These are phyloP conservation scores for Paecilomyces variotii DNA, from an alignment of 2,329 filamentous ascomycete species.

Conservation along the genomic window DNA sequence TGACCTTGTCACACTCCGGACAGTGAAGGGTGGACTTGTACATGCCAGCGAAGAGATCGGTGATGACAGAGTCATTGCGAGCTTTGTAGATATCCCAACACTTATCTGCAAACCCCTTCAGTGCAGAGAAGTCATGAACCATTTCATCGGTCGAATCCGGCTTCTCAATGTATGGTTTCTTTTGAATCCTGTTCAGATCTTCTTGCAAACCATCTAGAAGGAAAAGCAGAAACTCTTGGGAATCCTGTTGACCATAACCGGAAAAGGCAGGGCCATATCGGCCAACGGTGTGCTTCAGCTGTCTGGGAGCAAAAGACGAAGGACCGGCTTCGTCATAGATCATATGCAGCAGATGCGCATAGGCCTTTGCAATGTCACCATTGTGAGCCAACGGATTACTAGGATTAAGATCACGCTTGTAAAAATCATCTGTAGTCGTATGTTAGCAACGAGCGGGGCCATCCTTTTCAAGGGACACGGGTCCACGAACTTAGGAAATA, in stretches of 20 bases:
- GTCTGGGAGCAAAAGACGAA: slow-evolving; percentile 65
- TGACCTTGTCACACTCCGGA: slow-evolving; percentile 84
- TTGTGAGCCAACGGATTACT: slow-evolving; percentile 79
- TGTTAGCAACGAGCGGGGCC: background rate
- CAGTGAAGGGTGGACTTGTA: slow-evolving; percentile 97
- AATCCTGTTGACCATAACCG: slow-evolving; percentile 93
- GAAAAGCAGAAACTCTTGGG: slow-evolving; percentile 93
- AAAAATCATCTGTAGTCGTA: slow-evolving; percentile 48
- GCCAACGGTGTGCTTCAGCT: slow-evolving; percentile 77
- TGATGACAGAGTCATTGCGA: slow-evolving; percentile 89
- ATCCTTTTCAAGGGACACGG: background rate
- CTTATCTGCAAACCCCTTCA: slow-evolving; percentile 74
- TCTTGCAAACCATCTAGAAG: slow-evolving; percentile 91
- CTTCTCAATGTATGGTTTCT: slow-evolving; percentile 96
- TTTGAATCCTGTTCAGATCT: slow-evolving; percentile 84
- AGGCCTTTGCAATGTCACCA: slow-evolving; percentile 78
- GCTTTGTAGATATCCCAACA: slow-evolving; percentile 89
- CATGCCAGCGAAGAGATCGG: slow-evolving; percentile 92
- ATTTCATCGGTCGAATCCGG: slow-evolving; percentile 97
- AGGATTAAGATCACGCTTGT: slow-evolving; percentile 73
- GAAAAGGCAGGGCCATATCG: slow-evolving; percentile 78
- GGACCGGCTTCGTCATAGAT: slow-evolving; percentile 65
- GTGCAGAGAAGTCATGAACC: slow-evolving; percentile 71
- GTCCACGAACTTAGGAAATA: slow-evolving; percentile 62
- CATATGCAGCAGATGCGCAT: slow-evolving; percentile 64